Evolutionary conservation across 441 rosid genomes (phyloP), one percentile per base, ranked within the genome.

Genomic region (Manihot esculenta): DNA sequence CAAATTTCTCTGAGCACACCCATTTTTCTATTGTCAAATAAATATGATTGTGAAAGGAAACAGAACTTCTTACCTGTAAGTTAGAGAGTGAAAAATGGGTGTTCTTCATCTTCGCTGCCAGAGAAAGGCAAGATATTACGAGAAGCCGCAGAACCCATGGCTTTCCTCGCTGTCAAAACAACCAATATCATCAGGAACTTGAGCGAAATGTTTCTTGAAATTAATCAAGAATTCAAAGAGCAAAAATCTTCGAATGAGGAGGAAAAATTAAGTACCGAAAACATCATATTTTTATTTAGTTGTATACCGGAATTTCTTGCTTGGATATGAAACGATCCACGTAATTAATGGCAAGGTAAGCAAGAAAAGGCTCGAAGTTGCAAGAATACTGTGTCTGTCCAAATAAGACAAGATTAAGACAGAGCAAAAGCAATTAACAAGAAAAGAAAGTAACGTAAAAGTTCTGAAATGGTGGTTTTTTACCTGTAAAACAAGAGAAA

Each of bases 261-360:
- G 18, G 53, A 3, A n/a, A 21, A 0, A 11, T 2, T 24, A 59
- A 48, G 15, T n/a, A 33, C 3, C 23, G 23, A 54, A 59, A 62
- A 62, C 51, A 44, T 61, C 13, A 61, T 10, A 61, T 27, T 7
- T 33, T 26, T 10, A 21, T 10, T 45, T 51, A n/a, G n/a, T 55
- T 51, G 6, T 66, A 26, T 82, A 87, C 92, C 83, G 77, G 84
- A 57, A 82, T 84, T 44, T 68, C 79, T 72, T 84, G 80, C 51
- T 60, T 68, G 72, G 84, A 79, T 60, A 84, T 66, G 89, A 87
- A 89, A 53, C 90, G 84, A 55, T 89, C 92, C 77, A 89, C 68
- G 79, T 89, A 89, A 73, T 82, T 89, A 23, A 86, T 75, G 13
- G 92, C 95, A n/a, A 89, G 89, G 69, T 87, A 89, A 20, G 80